Percentiles rank a stretch among this genome's conserved stretches.
Conservation (phyloP, 2,329 filamentous ascomycete species). For the Tolypocladium guangdongense region DNA sequence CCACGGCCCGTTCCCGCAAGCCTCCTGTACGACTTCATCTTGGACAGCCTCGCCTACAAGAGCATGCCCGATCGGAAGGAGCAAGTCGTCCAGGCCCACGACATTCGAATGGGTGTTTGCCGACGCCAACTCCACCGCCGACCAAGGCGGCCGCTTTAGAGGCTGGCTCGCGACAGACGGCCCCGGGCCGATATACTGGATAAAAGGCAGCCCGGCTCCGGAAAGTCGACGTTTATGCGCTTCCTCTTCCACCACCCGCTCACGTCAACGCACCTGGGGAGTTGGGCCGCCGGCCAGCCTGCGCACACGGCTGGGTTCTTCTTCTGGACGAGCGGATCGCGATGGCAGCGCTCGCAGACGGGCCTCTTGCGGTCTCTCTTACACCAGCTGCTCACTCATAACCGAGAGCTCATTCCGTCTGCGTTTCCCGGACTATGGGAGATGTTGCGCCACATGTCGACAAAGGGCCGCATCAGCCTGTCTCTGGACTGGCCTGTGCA, state of each 20-base stretch:
- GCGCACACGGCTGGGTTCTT: slow-evolving; percentile 28
- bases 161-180: slow-evolving; percentile 14
- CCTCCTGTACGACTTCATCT: slow-evolving; percentile 18
- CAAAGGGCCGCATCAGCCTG: slow-evolving; percentile 18
- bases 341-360: slow-evolving; percentile 24
- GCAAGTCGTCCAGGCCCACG: slow-evolving; percentile 18
- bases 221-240: slow-evolving; percentile 35
- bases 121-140: background rate
- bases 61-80: slow-evolving; percentile 20
- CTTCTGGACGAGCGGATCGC: slow-evolving; percentile 32
- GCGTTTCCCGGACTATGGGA: slow-evolving; percentile 19
- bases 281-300: slow-evolving; percentile 15
- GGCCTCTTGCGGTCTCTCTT: slow-evolving; percentile 25
- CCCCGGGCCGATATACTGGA: slow-evolving; percentile 20
- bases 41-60: slow-evolving; percentile 19
- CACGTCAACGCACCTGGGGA: slow-evolving; percentile 6
- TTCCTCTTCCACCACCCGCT: slow-evolving; percentile 17
- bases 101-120: slow-evolving; percentile 28
- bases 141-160: slow-evolving; percentile 9
- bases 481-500: slow-evolving; percentile 17
- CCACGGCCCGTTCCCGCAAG: slow-evolving; percentile 7
- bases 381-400: slow-evolving; percentile 19
- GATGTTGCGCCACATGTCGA: slow-evolving; percentile 14
- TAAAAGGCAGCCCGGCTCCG: slow-evolving; percentile 31
- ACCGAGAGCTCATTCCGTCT: slow-evolving; percentile 11